phyloP scores from a whole-genome alignment of 2,329 filamentous ascomycete species.

The Coniochaeta hoffmannii region DNA sequence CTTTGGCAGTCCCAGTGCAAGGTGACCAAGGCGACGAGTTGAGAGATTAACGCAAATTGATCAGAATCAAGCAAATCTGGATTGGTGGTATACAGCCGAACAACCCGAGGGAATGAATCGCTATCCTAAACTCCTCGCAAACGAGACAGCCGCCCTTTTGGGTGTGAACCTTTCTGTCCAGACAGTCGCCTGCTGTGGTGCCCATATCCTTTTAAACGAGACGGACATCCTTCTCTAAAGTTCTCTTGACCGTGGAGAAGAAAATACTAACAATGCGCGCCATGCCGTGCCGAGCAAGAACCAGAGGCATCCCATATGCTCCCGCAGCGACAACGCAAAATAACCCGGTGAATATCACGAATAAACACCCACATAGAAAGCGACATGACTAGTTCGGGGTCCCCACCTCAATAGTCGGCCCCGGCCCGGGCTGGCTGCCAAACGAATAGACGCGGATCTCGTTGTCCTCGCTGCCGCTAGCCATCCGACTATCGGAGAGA shows the following conservation, averaged over 20 bases:
- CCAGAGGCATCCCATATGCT: background rate
- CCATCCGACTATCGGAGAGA: constrained; percentile 81
- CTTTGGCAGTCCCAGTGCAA: too few relatives aligned
- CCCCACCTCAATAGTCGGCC: constrained; percentile 30
- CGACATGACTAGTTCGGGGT: constrained; percentile 35
- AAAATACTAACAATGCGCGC: background rate
- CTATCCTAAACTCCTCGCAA: background rate
- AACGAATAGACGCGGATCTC: constrained; percentile 84
- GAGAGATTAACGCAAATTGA: too few relatives aligned
- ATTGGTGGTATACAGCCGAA: background rate
- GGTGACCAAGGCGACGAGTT: too few relatives aligned
- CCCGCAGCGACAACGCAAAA: background rate
- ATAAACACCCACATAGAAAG: background rate
- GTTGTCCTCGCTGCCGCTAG: constrained; percentile 88
- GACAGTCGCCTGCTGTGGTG: background rate
- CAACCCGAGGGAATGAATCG: background rate
- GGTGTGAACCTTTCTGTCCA: background rate
- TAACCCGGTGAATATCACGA: background rate
- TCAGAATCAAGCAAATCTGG: too few relatives aligned
- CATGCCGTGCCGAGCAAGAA: background rate
- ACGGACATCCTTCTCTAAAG: background rate
- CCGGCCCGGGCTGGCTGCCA: constrained; percentile 36
- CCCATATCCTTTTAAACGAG: background rate
- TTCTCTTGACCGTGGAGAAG: background rate
- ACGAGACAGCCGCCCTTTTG: background rate